phyloP scores from a whole-genome alignment of 1,139 yeast genomes.

The Cylindricascospora bacillispora region DNA sequence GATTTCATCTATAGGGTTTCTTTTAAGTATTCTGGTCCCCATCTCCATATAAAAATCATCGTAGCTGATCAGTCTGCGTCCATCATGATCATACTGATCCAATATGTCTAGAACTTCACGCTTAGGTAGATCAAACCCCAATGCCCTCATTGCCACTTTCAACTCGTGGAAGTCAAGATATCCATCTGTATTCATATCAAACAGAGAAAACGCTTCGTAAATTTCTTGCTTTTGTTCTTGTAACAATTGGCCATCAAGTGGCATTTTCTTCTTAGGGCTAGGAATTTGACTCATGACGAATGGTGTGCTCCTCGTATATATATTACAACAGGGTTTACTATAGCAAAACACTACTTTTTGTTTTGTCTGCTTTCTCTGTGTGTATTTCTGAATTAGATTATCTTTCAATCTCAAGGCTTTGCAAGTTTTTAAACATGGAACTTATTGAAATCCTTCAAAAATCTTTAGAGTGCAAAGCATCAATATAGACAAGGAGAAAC shows the following conservation, averaged over 20 bases:
- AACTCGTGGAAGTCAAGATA: slow-evolving; percentile 83
- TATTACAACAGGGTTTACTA: too few species aligned
- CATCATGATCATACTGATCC: slow-evolving; percentile 70
- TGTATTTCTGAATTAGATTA: too few species aligned
- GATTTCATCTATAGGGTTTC: slow-evolving; percentile 92
- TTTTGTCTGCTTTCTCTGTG: too few species aligned
- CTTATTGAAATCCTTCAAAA: too few species aligned
- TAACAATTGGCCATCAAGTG: slow-evolving; percentile 41
- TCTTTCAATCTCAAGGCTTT: too few species aligned
- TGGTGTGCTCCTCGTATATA: too few species aligned
- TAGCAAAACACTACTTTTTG: too few species aligned
- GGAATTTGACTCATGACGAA: too few species aligned
- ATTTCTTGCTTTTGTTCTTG: slow-evolving; percentile 91
- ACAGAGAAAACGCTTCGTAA: slow-evolving; percentile 82
- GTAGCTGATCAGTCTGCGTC: slow-evolving; percentile 57
- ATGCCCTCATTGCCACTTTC: slow-evolving; percentile 83
- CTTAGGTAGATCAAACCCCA: slow-evolving; percentile 80
- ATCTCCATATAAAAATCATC: slow-evolving; percentile 61
- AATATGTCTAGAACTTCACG: slow-evolving; percentile 71
- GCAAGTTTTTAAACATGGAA: too few species aligned
- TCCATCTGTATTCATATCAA: slow-evolving; percentile 90
- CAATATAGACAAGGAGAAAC: too few species aligned
- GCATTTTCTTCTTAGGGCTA: too few species aligned
- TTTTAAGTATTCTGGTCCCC: slow-evolving; percentile 61
- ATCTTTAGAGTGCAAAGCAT: too few species aligned